Base-by-base conservation (phyloP, 495 filamentous ascomycete species). In the Trichoderma gamsii region DNA sequence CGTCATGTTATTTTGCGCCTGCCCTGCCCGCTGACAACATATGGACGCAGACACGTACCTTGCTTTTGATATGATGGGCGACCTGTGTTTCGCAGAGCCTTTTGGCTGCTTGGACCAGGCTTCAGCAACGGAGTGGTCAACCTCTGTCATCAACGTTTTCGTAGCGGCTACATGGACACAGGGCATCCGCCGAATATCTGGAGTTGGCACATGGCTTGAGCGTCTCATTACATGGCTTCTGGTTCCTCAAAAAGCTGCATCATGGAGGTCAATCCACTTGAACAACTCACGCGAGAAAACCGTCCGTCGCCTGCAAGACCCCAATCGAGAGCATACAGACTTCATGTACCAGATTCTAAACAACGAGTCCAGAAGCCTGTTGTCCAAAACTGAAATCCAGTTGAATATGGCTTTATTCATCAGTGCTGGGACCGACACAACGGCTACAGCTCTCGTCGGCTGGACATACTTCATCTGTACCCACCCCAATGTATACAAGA, bases 11-110 rank as follows among this genome's bases (percentile, higher is more conserved):
- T 44, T 44, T 44, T 44, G 6, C 41, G 6, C 9, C 15, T 44
- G 41, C 41, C 41, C 41, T 6, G 7, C 41, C 41, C 11, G 41
- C 41, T 44, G 41, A 44, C 41, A 44, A 29, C 1, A 29, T 29
- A 44, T 44, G 41, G 41, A 44, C 9, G 41, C 41, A 44, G 41
- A 44, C 23, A 83, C 80, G 51, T 86, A 80, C 70, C 70, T 80
- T 18, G 80, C 79, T 7, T 87, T 87, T 70, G 87, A 89, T 72
- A 79, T 87, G 21, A 87, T 89, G 80, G 85, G 85, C 15, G 82
- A 87, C 21, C 69, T 89, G 1, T 79, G 79, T 23, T 88, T 89
- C 71, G 84, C 81, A 4, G 84, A 86, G 67, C 76, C 82, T 38
- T 87, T 87, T 72, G 76, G 80, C 8, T 86, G 86, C 82, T 75